Percentiles rank a stretch among this genome's conserved stretches.
phyloP scores from a whole-genome alignment of 2,329 filamentous ascomycete genomes.

The Purpureocillium takamizusanense region DNA sequence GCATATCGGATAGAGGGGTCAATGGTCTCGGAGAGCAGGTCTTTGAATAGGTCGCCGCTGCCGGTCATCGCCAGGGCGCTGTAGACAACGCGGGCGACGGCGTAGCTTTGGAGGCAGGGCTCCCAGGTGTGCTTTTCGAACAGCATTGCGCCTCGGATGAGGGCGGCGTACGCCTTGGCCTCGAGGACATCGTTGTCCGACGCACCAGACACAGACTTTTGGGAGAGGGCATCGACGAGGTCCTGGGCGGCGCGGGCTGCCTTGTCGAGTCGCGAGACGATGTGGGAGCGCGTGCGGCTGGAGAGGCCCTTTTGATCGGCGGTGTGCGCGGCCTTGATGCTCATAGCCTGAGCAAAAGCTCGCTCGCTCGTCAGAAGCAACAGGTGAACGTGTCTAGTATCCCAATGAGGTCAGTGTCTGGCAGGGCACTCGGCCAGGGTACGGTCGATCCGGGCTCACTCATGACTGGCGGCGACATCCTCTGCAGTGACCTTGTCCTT shows the following conservation, averaged over 20 bases:
- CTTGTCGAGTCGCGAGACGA: conserved; percentile 79
- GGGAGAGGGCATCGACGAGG: conserved; percentile 57
- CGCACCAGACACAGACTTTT: conserved; percentile 55
- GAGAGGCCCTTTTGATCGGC: conserved; percentile 72
- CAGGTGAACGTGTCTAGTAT: conserved; percentile 70
- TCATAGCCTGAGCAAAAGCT: conserved; percentile 93
- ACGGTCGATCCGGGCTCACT: conserved; percentile 42
- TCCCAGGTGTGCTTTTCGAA: conserved; percentile 90
- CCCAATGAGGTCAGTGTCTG: neutral
- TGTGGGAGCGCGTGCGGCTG: conserved; percentile 74
- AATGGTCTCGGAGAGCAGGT: conserved; percentile 74
- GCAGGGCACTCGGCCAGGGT: neutral
- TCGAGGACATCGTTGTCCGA: conserved; percentile 68
- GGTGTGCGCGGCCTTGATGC: conserved; percentile 76
- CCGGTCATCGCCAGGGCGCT: conserved; percentile 55
- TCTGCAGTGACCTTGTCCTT: conserved; percentile 64
- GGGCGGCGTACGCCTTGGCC: conserved; percentile 72
- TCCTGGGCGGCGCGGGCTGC: conserved; percentile 61
- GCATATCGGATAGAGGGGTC: conserved; percentile 93
- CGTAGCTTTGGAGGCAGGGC: conserved; percentile 64
- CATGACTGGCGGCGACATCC: conserved; percentile 64
- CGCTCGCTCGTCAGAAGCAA: conserved; percentile 80
- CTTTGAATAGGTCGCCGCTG: conserved; percentile 69
- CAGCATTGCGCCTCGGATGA: conserved; percentile 65
- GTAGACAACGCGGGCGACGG: conserved; percentile 75